Percentiles rank a stretch among this genome's conserved stretches.
Conservation (phyloP, 1,284 basidiomycete genomes). For the Wolfiporia cocos region DNA sequence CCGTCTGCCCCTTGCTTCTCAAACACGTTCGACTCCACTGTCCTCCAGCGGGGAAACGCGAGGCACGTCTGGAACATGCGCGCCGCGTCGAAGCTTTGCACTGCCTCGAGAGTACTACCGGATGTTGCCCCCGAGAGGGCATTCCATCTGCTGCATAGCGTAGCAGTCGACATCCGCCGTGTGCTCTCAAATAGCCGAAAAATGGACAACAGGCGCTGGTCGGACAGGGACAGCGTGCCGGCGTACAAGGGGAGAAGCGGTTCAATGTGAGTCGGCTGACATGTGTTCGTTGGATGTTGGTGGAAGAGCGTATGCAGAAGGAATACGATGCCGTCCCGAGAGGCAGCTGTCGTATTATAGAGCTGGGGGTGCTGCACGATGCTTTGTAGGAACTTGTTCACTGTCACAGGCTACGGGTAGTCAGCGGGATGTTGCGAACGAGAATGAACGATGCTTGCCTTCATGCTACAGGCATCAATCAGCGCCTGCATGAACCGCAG, state of each 20-base stretch:
- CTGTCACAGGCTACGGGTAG: constrained; percentile 40
- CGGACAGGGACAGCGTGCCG: constrained; percentile 60
- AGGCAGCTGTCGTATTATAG: constrained; percentile 21
- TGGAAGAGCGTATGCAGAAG: constrained; percentile 65
- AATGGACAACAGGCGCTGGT: constrained; percentile 64
- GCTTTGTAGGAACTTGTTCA: constrained; percentile 60
- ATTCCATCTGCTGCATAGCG: constrained; percentile 62
- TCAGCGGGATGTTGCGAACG: neutral
- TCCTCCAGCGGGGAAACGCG: constrained; percentile 61
- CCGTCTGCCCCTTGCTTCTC: constrained; percentile 25
- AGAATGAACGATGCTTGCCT: constrained; percentile 40
- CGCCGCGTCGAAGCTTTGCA: constrained; percentile 67
- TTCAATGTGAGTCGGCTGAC: constrained; percentile 76
- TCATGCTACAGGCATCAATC: constrained; percentile 42
- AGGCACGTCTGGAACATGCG: constrained; percentile 71
- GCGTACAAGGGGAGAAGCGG: constrained; percentile 71
- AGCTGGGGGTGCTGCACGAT: constrained; percentile 55
- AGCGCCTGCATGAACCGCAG: constrained; percentile 46
- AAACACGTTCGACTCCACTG: constrained; percentile 30
- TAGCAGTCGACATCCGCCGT: constrained; percentile 57
- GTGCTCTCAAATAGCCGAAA: constrained; percentile 77
- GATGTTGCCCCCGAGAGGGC: constrained; percentile 35
- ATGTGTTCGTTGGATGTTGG: constrained; percentile 73
- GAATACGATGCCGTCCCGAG: constrained; percentile 41
- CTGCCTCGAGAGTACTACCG: constrained; percentile 50